Base-by-base conservation (phyloP, 140 eudicot genomes). In the Stevia rebaudiana region DNA sequence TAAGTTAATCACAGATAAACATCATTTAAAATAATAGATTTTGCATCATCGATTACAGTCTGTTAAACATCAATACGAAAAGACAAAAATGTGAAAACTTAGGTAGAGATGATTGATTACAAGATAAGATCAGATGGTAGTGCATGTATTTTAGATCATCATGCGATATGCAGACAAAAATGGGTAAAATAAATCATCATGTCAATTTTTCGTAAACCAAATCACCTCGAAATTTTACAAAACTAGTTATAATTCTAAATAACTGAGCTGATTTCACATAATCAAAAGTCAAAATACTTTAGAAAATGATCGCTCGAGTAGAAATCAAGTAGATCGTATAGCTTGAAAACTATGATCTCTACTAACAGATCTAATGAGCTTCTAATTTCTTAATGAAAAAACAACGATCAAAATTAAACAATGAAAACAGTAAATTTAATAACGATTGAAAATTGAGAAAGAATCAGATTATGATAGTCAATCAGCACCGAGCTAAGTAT, bases 111-210 rank as follows among this genome's bases (percentile, higher is more conserved):
- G 58, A 68, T 15, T 11, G 60, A 21, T 3, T 53, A 28, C 67
- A 18, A 31, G 39, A 37, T 3, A 1, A 44, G 80, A 75, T 75
- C 80, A 75, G 80, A 75, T 75, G 80, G 80, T 75, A 61, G 71
- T 75, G 80, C 80, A 75, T 75, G 80, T 75, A 68, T 68, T 41
- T 30, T 61, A 75, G 15, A 61, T 75, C 80, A 75, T 75, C 80
- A 75, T 51, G 4, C 42, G n/a, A n/a, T 7, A 63, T 22, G 21
- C 80, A 75, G 80, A 68, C 48, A 39, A 3, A 33, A 61, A 23
- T 75, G 80, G 80, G 70, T 75, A 74, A 65, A 58, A 43, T 60
- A 72, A 72, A 75, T 75, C 80, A 69, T 68, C 80, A 75, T 52
- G 6, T 33, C 75, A 43, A 62, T 50, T 56, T 3, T 39, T 25